Evolutionary conservation across 2,329 filamentous ascomycete species (phyloP), one percentile per base, ranked within the genome.

Genomic region (Trichoderma brevicompactum): DNA sequence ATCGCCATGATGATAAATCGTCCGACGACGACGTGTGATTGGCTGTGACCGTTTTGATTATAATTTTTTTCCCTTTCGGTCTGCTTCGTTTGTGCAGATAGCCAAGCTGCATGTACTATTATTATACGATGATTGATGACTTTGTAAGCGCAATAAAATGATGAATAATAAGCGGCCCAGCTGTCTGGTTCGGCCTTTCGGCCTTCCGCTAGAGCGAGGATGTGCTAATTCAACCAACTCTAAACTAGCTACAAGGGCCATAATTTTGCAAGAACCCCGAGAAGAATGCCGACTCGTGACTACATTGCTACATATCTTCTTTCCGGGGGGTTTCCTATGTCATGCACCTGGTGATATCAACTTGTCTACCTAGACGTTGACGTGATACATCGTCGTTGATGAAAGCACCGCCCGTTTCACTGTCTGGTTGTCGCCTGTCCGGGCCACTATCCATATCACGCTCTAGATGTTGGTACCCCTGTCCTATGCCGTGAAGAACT

Each of bases 1-100:
- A 66, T 41, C 44, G 49, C 50, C 54, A 60, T 34, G 61, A 60
- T 36, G 46, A 59, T 40, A 64, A 60, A 66, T 50, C 53, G 15
- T 66, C 46, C 12, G 61, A 64, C 19, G 65, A 64, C 28, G 61
- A 60, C 19, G 46, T 52, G 17, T 65, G 40, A 59, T 41, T 34
- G 62, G 44, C 44, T 40, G 44, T 10, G 7, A 7, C 7, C 9
- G 17, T n/a, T n/a, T 8, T 23, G 32, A 17, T 7, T 44, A 5
- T 12, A 8, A 23, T 23, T 54, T 52, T 61, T 41, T 40, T 13
- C 40, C 2, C 40, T n/a, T 52, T 41, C 10, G 17, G 19, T 55
- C 12, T 34, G n/a, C 8, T 53, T 36, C 15, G 23, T 28, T 19
- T 56, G 61, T 46, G 43, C 36, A 15, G 36, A 48, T 56, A 40